Conservation (phyloP, 306 rosid genomes). For the Cucurbita pepo region DNA sequence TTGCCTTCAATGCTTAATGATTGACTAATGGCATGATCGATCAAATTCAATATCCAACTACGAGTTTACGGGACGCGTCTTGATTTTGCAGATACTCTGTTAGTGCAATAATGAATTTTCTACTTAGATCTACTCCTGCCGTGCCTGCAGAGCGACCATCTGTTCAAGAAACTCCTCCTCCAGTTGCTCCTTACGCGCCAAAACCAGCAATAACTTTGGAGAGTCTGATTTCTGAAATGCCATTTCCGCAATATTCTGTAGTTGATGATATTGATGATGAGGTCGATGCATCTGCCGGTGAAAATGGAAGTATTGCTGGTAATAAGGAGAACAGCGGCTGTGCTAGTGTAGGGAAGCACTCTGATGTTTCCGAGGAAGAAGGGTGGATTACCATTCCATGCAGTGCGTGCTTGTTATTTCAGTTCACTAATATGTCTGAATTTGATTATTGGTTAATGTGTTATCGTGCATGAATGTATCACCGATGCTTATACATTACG, state of each 20-base stretch:
- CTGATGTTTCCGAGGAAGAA: constrained; percentile 64
- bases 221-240: constrained; percentile 30
- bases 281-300: constrained; percentile 19
- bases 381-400: constrained; percentile 76
- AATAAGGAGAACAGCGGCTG: constrained; percentile 20
- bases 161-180: constrained; percentile 22
- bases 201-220: constrained; percentile 41
- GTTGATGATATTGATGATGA: constrained; percentile 36
- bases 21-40: background rate
- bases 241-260: constrained; percentile 21
- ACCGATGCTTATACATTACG: background rate
- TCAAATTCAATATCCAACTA: background rate
- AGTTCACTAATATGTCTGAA: background rate
- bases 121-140: constrained; percentile 39
- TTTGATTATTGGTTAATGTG: background rate
- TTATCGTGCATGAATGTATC: background rate
- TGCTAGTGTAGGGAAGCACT: constrained; percentile 34
- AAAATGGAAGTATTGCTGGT: constrained; percentile 22
- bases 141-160: constrained; percentile 31
- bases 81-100: constrained; percentile 17
- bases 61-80: background rate
- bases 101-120: constrained; percentile 51
- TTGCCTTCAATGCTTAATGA: background rate
- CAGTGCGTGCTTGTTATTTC: constrained; percentile 30
- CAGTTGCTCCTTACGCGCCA: constrained; percentile 20